Percentiles rank a stretch among this genome's conserved stretches.
phyloP scores from a whole-genome alignment of 2,329 filamentous ascomycete species.

The Talaromyces sp. region DNA sequence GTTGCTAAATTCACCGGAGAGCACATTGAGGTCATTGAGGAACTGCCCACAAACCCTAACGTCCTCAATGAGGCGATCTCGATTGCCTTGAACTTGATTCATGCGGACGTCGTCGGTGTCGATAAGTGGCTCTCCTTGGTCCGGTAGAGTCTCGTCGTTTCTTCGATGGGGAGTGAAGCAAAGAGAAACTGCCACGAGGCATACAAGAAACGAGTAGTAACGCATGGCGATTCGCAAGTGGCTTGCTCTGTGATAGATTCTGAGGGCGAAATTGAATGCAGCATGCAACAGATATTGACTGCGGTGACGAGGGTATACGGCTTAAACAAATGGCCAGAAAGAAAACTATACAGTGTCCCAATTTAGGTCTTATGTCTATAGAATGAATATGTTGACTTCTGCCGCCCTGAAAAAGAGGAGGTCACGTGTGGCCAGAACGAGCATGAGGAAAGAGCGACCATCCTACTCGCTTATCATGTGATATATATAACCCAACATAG shows the following conservation, averaged over 20 bases:
- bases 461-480: not conserved
- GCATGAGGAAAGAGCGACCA: constrained; percentile 9
- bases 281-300: constrained; percentile 7
- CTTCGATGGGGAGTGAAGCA: constrained; percentile 10
- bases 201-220: constrained; percentile 10
- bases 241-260: not conserved
- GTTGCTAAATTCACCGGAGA: not conserved
- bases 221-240: constrained; percentile 3
- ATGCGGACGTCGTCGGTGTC: not conserved
- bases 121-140: not conserved
- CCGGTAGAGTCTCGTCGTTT: not conserved
- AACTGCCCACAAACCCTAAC: constrained; percentile 6
- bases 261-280: not conserved
- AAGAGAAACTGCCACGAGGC: constrained; percentile 8
- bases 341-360: not conserved
- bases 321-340: not conserved
- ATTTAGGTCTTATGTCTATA: not conserved
- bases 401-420: not conserved
- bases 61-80: not conserved
- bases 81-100: constrained; percentile 1
- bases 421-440: not conserved
- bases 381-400: not conserved
- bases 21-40: not conserved
- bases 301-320: not conserved
- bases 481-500: not conserved